Conservation (phyloP, 305 asterid genomes). For the Rubia tinctorum region DNA sequence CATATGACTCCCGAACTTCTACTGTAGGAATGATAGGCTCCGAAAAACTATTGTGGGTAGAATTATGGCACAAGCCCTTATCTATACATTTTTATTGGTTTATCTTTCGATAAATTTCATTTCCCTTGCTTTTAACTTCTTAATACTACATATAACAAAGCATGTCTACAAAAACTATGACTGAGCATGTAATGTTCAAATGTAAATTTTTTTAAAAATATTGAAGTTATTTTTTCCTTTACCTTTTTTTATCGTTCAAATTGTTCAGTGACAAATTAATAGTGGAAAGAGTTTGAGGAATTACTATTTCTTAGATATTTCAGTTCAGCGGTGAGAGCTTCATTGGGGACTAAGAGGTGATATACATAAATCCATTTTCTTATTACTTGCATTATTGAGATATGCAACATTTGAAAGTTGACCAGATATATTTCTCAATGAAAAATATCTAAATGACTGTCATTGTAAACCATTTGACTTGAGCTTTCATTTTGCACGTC, state of each 20-base stretch:
- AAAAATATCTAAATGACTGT: no score
- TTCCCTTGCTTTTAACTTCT: no score
- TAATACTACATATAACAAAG: no score
- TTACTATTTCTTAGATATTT: slow-evolving; percentile 74
- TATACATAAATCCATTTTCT: slow-evolving; percentile 17
- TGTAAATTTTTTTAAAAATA: no score
- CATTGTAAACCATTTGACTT: not conserved
- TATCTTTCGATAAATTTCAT: no score
- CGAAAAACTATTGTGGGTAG: slow-evolving; percentile 88
- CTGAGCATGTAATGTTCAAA: no score
- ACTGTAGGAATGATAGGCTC: slow-evolving; percentile 94
- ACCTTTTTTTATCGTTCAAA: slow-evolving; percentile 16
- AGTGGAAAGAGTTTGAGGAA: slow-evolving; percentile 33
- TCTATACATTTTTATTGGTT: slow-evolving; percentile 63
- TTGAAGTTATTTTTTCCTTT: not conserved
- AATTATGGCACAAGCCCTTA: slow-evolving; percentile 70
- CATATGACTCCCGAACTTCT: slow-evolving; percentile 9
- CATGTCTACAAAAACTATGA: no score
- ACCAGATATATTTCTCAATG: no score
- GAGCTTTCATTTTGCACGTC: not conserved
- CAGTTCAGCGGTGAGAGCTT: slow-evolving; percentile 63
- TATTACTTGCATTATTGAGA: not conserved
- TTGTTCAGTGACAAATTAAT: slow-evolving; percentile 44
- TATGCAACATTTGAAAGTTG: not conserved
- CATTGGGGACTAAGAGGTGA: slow-evolving; percentile 84